Evolutionary conservation across 2,329 filamentous ascomycete genomes (phyloP), one percentile per base, ranked within the genome.

Genomic region (Hypoxylon rubiginosum): DNA sequence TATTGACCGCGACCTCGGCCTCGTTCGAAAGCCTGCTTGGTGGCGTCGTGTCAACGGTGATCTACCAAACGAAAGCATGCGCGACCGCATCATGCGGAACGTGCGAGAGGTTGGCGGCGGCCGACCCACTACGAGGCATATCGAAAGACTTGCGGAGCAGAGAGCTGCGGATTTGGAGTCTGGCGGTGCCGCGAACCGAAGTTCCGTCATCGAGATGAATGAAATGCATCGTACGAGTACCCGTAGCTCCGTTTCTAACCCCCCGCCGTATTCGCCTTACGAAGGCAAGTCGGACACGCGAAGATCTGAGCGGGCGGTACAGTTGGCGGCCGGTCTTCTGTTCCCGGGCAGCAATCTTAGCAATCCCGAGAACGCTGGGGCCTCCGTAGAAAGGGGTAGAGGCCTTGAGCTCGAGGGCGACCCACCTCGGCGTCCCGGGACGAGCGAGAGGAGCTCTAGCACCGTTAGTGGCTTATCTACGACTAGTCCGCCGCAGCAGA

Each of bases 21-120:
- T 90, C 56, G 80, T 84, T 9, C 80, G 82, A 56, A 90, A 88
- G 74, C 90, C 90, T 0, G 83, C 83, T 5, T 92, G 90, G 90
- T 92, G 90, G 90, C 82, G 80, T 17, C 83, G 86, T 45, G 74
- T 84, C 46, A 81, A 83, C 46, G 82, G 82, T 51, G 82, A 86
- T 7, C 28, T 74, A 7, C 68, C 71, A 6, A 76, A 80, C 52
- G 73, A 80, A 28, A 76, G 79, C 52, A 81, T 88, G 78, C 82
- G 84, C 52, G 86, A 88, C 66, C 82, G 82, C 64, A 84, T 88
- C 46, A 76, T 82, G 51, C 82, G 82, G 58, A 88, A 88, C 60
- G 86, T 88, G 24, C 79, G 82, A 24, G 86, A 88, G 71, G 78
- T 88, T 15, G 83, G 84, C 36, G 85, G 85, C 17, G 80, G 81